A percentile compares a stretch with the other conserved stretches of the same genome.
Evolutionary conservation across 31 red algal genomes (phyloP).

Genomic region (Porphyra umbilicalis): DNA sequence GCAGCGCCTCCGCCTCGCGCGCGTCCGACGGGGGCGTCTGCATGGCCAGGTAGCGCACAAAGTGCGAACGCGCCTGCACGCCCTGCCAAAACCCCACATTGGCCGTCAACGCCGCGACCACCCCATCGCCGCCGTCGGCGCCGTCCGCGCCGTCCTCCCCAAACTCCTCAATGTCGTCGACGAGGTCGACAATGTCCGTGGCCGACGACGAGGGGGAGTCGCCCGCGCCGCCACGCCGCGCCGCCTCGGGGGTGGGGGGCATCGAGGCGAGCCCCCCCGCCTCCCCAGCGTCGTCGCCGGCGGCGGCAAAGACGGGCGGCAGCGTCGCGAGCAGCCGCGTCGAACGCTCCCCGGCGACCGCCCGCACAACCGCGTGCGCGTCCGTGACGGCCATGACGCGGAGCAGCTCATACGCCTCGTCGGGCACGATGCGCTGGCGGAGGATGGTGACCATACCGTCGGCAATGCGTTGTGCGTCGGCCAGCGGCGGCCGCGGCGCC

Average conservation of each 20-base stretch:
- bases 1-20: background rate
- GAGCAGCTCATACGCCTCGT: background rate
- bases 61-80: background rate
- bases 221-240: background rate
- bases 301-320: background rate
- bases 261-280: background rate
- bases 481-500: background rate
- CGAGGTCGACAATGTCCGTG: background rate
- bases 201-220: background rate
- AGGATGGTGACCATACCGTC: background rate
- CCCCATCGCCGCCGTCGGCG: background rate
- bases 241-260: background rate
- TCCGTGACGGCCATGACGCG: background rate
- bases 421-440: background rate
- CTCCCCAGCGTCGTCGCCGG: background rate
- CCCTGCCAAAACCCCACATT: background rate
- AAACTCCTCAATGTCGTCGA: background rate
- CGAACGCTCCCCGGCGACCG: background rate
- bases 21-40: background rate
- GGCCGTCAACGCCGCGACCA: background rate
- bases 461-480: background rate
- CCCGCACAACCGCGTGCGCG: background rate
- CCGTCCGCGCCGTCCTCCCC: background rate
- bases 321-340: background rate
- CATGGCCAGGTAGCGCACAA: background rate